These are phyloP conservation scores for Fragaria iinumae DNA, from an alignment of 306 rosid genomes.

Conservation along the genomic window DNA sequence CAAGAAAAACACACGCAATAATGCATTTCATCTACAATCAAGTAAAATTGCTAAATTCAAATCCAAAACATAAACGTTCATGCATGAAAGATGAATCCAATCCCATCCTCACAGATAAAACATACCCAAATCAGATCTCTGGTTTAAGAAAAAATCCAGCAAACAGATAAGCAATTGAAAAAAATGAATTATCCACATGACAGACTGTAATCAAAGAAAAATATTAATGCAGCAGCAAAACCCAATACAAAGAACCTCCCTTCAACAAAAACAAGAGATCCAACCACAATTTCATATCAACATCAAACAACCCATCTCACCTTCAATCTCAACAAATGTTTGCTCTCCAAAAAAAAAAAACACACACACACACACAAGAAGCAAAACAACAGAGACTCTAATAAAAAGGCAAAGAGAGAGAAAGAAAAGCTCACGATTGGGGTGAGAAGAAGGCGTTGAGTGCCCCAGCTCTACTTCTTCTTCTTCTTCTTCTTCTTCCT, in stretches of 20 bases:
- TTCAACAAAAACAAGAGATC: constrained; percentile 22
- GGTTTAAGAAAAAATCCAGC: constrained; percentile 1
- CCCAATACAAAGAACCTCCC: constrained; percentile 7
- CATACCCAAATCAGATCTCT: constrained; percentile 27
- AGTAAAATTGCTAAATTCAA: constrained; percentile 9
- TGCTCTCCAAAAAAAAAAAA: not conserved
- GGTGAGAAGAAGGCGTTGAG: constrained; percentile 23
- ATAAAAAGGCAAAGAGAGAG: not conserved
- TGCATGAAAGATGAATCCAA: not conserved
- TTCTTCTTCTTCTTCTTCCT: not conserved
- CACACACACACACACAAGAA: not conserved
- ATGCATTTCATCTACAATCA: constrained; percentile 21
- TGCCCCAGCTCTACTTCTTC: constrained; percentile 17
- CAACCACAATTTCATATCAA: constrained; percentile 21
- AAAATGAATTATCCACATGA: not conserved
- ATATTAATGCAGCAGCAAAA: constrained; percentile 33
- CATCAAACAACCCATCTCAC: constrained; percentile 19
- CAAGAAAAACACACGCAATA: constrained; percentile 29
- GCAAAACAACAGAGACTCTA: not conserved
- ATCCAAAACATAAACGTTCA: not conserved
- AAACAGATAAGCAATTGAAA: constrained; percentile 12
- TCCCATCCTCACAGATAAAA: constrained; percentile 20
- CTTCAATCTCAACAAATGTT: constrained; percentile 9
- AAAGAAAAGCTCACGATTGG: constrained; percentile 45
- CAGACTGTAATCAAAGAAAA: constrained; percentile 19